phyloP scores from a whole-genome alignment of 352 stramenopile genomes.

The Phytophthora pini region DNA sequence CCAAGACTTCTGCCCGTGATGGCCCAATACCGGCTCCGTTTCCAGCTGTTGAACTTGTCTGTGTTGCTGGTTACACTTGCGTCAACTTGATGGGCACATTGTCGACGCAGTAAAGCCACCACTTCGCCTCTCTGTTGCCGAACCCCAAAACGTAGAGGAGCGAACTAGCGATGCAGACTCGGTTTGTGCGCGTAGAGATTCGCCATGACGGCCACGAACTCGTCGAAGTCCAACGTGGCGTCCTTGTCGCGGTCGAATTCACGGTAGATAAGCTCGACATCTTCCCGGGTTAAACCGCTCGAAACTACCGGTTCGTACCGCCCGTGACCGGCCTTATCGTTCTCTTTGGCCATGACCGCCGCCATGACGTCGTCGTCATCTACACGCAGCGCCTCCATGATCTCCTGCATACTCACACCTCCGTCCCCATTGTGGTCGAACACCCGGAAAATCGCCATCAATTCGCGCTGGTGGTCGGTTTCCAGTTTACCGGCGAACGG shows the following conservation, averaged over 20 bases:
- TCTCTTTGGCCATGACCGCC: constrained; percentile 44
- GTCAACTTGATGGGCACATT: constrained; percentile 14
- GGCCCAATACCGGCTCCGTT: background rate
- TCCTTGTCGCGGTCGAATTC: constrained; percentile 64
- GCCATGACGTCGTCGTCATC: constrained; percentile 72
- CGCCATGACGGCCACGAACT: constrained; percentile 72
- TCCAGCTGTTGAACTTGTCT: constrained; percentile 17
- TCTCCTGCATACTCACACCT: constrained; percentile 72
- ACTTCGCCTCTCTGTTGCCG: constrained; percentile 18
- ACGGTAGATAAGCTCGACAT: constrained; percentile 61
- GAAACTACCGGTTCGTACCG: constrained; percentile 19
- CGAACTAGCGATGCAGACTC: constrained; percentile 1
- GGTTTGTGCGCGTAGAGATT: constrained; percentile 46
- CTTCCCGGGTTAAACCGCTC: constrained; percentile 61
- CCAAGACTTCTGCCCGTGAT: too few species aligned
- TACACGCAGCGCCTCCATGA: constrained; percentile 71
- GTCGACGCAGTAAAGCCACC: background rate
- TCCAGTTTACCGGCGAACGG: constrained; percentile 18
- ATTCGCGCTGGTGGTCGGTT: constrained; percentile 48
- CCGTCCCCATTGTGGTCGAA: constrained; percentile 78
- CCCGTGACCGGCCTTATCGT: constrained; percentile 23
- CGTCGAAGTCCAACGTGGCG: constrained; percentile 65
- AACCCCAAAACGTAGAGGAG: constrained; percentile 1
- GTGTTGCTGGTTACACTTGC: constrained; percentile 16
- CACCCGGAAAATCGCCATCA: constrained; percentile 70